These are phyloP conservation scores for Nakazawaea ambrosiae DNA, from an alignment of 805 yeast genomes.

Conservation along the genomic window DNA sequence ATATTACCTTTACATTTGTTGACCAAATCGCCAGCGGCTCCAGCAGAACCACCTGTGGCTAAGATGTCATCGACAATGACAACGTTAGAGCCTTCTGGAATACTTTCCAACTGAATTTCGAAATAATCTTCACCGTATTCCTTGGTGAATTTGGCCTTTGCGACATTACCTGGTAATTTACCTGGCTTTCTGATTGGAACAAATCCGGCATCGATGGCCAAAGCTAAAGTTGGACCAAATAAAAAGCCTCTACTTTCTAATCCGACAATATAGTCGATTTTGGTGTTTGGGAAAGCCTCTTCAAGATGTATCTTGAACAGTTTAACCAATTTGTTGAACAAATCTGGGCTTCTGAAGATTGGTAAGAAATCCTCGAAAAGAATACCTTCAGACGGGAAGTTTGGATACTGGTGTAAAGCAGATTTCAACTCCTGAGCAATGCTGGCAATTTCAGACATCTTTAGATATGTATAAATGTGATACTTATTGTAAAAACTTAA, in stretches of 20 bases:
- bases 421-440: conserved; percentile 41
- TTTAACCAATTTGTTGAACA: conserved; percentile 73
- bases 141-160: conserved; percentile 68
- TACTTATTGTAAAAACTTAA: too few relatives aligned
- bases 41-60: conserved; percentile 97
- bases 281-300: conserved; percentile 41
- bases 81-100: conserved; percentile 75
- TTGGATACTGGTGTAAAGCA: conserved; percentile 73
- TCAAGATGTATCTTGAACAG: conserved; percentile 76
- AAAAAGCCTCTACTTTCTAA: conserved; percentile 95
- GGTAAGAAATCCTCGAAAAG: conserved; percentile 96
- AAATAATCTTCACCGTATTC: conserved; percentile 91
- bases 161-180: conserved; percentile 84
- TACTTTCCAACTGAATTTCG: conserved; percentile 79
- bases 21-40: conserved; percentile 86
- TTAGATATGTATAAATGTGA: too few relatives aligned
- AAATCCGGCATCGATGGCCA: conserved; percentile 83
- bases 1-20: conserved; percentile 60
- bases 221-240: conserved; percentile 93
- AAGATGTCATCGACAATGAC: conserved; percentile 91
- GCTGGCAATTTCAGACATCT: conserved; percentile 19
- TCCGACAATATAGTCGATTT: conserved; percentile 87
- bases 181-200: conserved; percentile 95
- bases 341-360: conserved; percentile 73
- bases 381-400: conserved; percentile 91